Conservation (phyloP, 768 basidiomycete species). For the Boletellus sp. region DNA sequence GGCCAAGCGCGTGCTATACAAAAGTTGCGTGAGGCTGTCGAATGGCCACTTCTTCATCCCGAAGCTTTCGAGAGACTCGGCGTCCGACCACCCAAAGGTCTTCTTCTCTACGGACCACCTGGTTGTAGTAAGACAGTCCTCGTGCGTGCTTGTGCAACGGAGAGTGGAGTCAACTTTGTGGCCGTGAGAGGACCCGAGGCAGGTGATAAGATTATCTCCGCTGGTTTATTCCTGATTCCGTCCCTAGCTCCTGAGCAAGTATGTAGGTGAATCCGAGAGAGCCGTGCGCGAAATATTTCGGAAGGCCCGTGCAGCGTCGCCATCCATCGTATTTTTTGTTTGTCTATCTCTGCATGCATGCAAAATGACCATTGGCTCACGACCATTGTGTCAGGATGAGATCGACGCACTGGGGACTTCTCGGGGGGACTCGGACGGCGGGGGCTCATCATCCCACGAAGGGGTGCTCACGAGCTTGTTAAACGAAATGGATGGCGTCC, state of each 20-base stretch:
- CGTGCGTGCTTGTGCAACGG: constrained; percentile 87
- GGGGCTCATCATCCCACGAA: constrained; percentile 60
- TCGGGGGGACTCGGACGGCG: constrained; percentile 53
- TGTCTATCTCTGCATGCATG: constrained; percentile 23
- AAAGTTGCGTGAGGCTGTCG: constrained; percentile 85
- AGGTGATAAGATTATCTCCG: constrained; percentile 17
- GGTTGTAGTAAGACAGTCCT: constrained; percentile 97
- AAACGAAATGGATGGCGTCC: constrained; percentile 98
- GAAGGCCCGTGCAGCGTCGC: constrained; percentile 90
- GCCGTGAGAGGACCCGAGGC: constrained; percentile 98
- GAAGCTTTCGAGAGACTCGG: constrained; percentile 86
- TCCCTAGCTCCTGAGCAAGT: constrained; percentile 88
- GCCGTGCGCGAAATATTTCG: constrained; percentile 93
- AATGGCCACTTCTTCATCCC: constrained; percentile 90
- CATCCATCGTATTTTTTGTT: constrained; percentile 96
- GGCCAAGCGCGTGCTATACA: constrained; percentile 80
- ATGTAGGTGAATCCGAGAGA: constrained; percentile 94
- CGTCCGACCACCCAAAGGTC: constrained; percentile 82
- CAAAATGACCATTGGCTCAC: not conserved
- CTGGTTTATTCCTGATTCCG: not conserved
- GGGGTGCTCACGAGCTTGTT: constrained; percentile 90
- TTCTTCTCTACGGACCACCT: constrained; percentile 91
- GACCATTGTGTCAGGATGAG: constrained; percentile 70
- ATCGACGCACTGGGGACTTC: constrained; percentile 91
- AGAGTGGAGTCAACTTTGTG: constrained; percentile 93